Percentiles rank a stretch among this genome's conserved stretches.
phyloP scores from a whole-genome alignment of 176 grass and related monocot species.

The Olyra latifolia region DNA sequence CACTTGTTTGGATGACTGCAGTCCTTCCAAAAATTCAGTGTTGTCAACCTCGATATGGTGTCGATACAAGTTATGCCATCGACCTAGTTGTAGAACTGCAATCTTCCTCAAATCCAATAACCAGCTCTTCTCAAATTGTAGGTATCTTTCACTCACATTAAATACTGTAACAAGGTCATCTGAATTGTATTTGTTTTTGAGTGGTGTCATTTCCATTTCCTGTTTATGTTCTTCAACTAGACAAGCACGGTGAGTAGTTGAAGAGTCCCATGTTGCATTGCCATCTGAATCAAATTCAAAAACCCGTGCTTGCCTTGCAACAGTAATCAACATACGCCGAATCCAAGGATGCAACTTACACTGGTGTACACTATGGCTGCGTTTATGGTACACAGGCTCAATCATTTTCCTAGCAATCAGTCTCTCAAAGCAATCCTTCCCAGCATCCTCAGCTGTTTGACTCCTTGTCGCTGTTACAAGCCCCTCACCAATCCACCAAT shows the following conservation, averaged over 20 bases:
- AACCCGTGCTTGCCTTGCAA: conserved; percentile 49
- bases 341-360: conserved; percentile 59
- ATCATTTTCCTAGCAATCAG: conserved; percentile 45
- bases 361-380: conserved; percentile 15
- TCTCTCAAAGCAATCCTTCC: conserved; percentile 37
- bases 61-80: conserved; percentile 36
- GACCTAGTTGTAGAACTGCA: conserved; percentile 49
- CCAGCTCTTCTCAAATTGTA: conserved; percentile 51
- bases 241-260: conserved; percentile 38
- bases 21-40: conserved; percentile 45
- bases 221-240: conserved; percentile 25
- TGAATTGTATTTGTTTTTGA: neutral
- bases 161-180: conserved; percentile 37
- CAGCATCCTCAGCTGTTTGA: conserved; percentile 37
- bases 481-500: conserved; percentile 77
- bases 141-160: conserved; percentile 54
- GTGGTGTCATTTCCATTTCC: neutral
- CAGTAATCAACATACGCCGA: conserved; percentile 44
- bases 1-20: conserved; percentile 47
- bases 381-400: conserved; percentile 39
- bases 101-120: conserved; percentile 47
- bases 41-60: conserved; percentile 61
- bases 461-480: conserved; percentile 35
- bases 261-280: conserved; percentile 37
- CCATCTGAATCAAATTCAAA: conserved; percentile 55